A percentile compares a stretch with the other conserved stretches of the same genome.
These are phyloP conservation scores for Hyaloperonospora brassicae DNA, from an alignment of 352 stramenopile species.

Conservation along the genomic window DNA sequence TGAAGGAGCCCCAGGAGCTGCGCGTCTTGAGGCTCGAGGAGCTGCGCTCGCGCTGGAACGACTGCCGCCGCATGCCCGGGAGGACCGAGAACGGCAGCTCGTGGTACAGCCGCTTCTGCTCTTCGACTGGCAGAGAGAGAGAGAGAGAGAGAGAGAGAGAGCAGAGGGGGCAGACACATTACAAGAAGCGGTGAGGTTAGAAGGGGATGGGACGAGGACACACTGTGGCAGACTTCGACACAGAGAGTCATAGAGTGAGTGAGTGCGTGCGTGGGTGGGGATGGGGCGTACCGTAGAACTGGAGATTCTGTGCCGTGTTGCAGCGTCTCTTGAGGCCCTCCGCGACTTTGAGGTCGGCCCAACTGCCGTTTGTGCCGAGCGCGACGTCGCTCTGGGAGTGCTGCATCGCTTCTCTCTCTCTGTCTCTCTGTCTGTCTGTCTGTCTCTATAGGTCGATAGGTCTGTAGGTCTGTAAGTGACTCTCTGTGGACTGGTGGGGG, in stretches of 20 bases:
- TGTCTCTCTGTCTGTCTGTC: too few species aligned
- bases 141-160: background rate
- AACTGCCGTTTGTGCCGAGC: constrained; percentile 54
- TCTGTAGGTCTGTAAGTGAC: too few species aligned
- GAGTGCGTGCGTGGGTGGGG: too few species aligned
- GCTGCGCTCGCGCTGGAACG: constrained; percentile 63
- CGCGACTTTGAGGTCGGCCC: constrained; percentile 57
- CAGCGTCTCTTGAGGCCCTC: constrained; percentile 70
- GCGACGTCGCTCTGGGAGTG: constrained; percentile 64
- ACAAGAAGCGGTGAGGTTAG: background rate
- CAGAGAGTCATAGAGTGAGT: too few species aligned
- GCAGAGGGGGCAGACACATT: background rate
- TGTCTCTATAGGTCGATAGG: too few species aligned
- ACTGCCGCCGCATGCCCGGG: constrained; percentile 60
- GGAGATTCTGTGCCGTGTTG: constrained; percentile 70
- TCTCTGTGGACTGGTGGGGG: too few species aligned
- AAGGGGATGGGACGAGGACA: background rate
- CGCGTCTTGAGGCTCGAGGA: constrained; percentile 60
- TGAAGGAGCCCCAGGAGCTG: constrained; percentile 52
- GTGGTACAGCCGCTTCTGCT: constrained; percentile 67
- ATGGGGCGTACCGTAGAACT: constrained; percentile 52
- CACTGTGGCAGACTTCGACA: background rate
- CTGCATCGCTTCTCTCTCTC: constrained; percentile 30
- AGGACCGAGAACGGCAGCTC: constrained; percentile 67
- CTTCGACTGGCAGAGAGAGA: constrained; percentile 26